Evolutionary conservation across 176 grass and related monocot genomes (phyloP), one percentile per base, ranked within the genome.

Genomic region (Aechmea fasciata): DNA sequence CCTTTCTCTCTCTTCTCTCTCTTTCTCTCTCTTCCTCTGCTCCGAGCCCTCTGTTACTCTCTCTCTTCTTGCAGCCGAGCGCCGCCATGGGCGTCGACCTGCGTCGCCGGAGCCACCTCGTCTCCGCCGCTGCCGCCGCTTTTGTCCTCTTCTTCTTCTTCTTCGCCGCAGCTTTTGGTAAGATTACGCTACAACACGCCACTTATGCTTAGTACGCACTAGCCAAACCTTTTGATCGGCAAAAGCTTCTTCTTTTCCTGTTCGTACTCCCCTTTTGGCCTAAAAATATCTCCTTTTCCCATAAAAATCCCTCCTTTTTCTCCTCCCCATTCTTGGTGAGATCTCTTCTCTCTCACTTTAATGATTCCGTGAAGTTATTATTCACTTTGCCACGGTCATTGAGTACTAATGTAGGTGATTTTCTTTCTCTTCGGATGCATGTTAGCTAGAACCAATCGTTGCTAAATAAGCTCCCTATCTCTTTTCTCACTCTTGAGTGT

Each of bases 71-170:
- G 55, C 20, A 10, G 15, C 55, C 2, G 55, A 61, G 17, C n/a
- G 20, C 20, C 17, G 55, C 5, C 55, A 61, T 61, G 55, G 55
- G 55, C 7, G 20, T 61, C 33, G 33, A 41, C 55, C 55, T 61
- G 55, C n/a, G 55, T 19, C 55, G 55, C 55, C 55, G 20, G 15
- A 19, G 55, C 9, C 55, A 10, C 55, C 17, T 3, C 20, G n/a
- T 19, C 20, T 61, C 55, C 23, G 13, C 23, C 24, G 64, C 75
- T 13, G 64, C 54, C 49, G 71, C n/a, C 12, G 51, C 29, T n/a
- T 24, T 81, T 29, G 59, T 69, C 22, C 51, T 81, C 66, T 26
- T 26, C 66, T 11, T 81, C 52, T 50, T 81, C 64, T 41, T 72
- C 70, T 52, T 75, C 66, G 23, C 25, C 24, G 26, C 52, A 53